A percentile compares a stretch with the other conserved stretches of the same genome.
phyloP scores from a whole-genome alignment of 2,329 filamentous ascomycete species.

The Ploettnerulaceae sp. region DNA sequence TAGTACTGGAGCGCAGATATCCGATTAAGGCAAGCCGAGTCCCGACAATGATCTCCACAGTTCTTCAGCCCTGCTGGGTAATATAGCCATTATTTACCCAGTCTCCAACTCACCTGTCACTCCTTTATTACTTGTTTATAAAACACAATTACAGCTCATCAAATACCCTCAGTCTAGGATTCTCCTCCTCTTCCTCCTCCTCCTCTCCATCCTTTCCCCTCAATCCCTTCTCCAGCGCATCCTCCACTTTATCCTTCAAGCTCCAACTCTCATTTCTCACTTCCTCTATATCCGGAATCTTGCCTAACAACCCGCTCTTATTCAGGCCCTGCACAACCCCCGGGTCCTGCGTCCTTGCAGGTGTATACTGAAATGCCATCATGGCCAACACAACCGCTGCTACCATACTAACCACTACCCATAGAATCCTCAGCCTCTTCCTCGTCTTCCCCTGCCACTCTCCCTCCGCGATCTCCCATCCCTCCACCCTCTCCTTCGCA shows the following conservation, averaged over 20 bases:
- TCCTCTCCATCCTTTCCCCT: background rate
- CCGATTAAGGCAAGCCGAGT: slow-evolving; percentile 2
- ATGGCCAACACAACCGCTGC: slow-evolving; percentile 45
- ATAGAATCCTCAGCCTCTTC: slow-evolving; percentile 56
- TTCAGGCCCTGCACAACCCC: background rate
- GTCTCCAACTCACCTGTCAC: no score
- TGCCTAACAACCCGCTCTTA: slow-evolving; percentile 14
- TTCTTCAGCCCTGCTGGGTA: slow-evolving; percentile 3
- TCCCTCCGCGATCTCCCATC: slow-evolving; percentile 61
- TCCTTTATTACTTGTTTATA: no score
- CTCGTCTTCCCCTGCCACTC: slow-evolving; percentile 66
- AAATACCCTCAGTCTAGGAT: slow-evolving; percentile 31
- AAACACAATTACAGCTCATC: slow-evolving; percentile 33
- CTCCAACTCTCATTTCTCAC: slow-evolving; percentile 19
- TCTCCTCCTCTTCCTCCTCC: slow-evolving; percentile 21
- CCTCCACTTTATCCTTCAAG: slow-evolving; percentile 10
- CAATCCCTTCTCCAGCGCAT: background rate
- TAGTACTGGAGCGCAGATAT: no score
- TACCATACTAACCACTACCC: slow-evolving; percentile 54
- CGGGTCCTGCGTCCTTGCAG: slow-evolving; percentile 9
- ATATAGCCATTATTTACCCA: no score
- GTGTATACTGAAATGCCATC: slow-evolving; percentile 35
- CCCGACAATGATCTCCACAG: background rate
- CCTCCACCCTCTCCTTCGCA: slow-evolving; percentile 59
- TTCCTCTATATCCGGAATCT: slow-evolving; percentile 21